A percentile compares a stretch with the other conserved stretches of the same genome.
Conservation (phyloP, 2,329 filamentous ascomycete species). For the Colletotrichum liaoningense region DNA sequence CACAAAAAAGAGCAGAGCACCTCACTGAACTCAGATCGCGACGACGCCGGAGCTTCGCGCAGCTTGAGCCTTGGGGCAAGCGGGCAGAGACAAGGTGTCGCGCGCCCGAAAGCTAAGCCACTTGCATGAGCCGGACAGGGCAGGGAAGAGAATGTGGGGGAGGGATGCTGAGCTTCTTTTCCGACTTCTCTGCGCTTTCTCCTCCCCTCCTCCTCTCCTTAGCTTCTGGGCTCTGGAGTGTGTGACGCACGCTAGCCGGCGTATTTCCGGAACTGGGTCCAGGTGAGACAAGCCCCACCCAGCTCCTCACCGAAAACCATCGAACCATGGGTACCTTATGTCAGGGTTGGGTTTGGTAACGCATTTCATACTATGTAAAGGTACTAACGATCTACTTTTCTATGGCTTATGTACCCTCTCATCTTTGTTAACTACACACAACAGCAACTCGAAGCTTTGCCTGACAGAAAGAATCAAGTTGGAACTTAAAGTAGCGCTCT, state of each 20-base stretch:
- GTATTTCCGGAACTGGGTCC: conserved; percentile 22
- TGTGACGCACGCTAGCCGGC: conserved; percentile 9
- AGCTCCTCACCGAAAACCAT: not conserved
- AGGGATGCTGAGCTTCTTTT: conserved; percentile 4
- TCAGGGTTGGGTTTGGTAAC: not conserved
- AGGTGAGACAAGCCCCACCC: conserved; percentile 1
- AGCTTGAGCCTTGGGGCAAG: conserved; percentile 13
- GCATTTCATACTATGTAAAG: not conserved
- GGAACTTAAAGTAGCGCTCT: not conserved
- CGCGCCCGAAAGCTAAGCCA: conserved; percentile 18
- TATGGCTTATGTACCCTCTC: not conserved
- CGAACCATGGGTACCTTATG: not conserved
- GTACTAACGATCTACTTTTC: not conserved
- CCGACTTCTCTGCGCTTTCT: not conserved
- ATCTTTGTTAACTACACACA: not conserved
- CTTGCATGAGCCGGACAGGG: conserved; percentile 31
- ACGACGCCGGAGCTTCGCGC: conserved; percentile 26
- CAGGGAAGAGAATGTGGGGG: conserved; percentile 28
- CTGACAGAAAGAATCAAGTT: too few relatives aligned
- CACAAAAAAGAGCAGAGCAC: not conserved
- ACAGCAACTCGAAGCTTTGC: too few relatives aligned
- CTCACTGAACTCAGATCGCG: conserved; percentile 2
- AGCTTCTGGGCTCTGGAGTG: not conserved
- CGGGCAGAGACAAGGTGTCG: conserved; percentile 19
- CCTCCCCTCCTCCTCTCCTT: not conserved